These are phyloP conservation scores for Cephalotrichum gorgonifer DNA, from an alignment of 2,329 filamentous ascomycete species.

Conservation along the genomic window DNA sequence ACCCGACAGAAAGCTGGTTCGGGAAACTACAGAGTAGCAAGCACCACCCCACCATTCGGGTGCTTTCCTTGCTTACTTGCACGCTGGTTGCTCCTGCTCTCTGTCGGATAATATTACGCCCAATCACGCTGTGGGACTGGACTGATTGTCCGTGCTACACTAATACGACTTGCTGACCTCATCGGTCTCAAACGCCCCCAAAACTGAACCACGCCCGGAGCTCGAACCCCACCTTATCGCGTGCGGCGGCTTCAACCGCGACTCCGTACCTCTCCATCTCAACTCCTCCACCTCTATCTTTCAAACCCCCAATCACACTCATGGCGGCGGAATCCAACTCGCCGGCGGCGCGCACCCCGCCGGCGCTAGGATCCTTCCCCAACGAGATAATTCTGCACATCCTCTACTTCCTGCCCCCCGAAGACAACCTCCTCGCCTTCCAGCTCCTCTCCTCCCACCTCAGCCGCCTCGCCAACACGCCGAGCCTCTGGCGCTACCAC, in stretches of 20 bases:
- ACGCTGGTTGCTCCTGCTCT: no score
- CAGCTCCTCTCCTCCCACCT: conserved; percentile 53
- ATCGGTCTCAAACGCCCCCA: neutral
- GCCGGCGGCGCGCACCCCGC: conserved; percentile 16
- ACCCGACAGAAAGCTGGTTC: no score
- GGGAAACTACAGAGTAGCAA: no score
- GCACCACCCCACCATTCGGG: no score
- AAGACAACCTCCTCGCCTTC: conserved; percentile 37
- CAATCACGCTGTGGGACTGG: neutral
- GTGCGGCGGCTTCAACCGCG: neutral
- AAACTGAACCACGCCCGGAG: neutral
- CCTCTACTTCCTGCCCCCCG: conserved; percentile 50
- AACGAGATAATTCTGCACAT: conserved; percentile 81
- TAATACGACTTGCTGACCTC: conserved; percentile 5
- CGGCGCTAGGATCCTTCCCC: conserved; percentile 43
- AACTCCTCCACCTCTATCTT: no score
- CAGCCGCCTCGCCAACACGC: conserved; percentile 55
- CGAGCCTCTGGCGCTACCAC: conserved; percentile 69
- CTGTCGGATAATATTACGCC: no score
- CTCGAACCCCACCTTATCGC: neutral
- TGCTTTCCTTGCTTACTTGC: no score
- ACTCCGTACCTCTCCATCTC: neutral
- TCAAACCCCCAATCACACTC: conserved; percentile 1
- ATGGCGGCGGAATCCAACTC: neutral
- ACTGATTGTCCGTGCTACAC: no score